phyloP scores from a whole-genome alignment of 352 stramenopile species.

The Globisporangium alternatum region DNA sequence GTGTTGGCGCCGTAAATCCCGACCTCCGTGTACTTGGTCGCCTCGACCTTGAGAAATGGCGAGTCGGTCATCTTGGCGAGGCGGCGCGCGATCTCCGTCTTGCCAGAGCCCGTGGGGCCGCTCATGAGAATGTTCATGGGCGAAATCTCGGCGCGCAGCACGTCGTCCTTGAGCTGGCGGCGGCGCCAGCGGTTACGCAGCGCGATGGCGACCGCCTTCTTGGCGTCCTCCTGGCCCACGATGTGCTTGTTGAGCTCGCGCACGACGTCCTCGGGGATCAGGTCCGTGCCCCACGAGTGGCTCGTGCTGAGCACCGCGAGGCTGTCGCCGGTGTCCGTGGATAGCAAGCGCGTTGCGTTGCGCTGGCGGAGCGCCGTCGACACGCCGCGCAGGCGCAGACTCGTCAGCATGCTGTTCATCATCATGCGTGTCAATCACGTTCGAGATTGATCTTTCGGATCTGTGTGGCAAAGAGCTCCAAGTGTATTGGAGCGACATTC shows the following conservation, averaged over 20 bases:
- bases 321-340: neutral
- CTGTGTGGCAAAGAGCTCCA: neutral
- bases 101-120: constrained; percentile 96
- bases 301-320: constrained; percentile 11
- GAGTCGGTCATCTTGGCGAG: constrained; percentile 97
- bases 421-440: constrained; percentile 6
- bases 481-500: neutral
- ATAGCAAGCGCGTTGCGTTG: constrained; percentile 1
- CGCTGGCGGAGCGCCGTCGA: neutral
- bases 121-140: constrained; percentile 99
- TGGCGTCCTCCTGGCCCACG: constrained; percentile 95
- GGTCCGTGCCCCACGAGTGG: constrained; percentile 31
- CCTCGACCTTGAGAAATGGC: constrained; percentile 98
- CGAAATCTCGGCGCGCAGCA: constrained; percentile 86
- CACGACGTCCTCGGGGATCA: constrained; percentile 92
- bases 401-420: neutral
- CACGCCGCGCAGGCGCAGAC: neutral
- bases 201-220: constrained; percentile 97
- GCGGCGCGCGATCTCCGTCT: constrained; percentile 98
- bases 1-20: constrained; percentile 98
- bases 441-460: constrained; percentile 8
- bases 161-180: constrained; percentile 89
- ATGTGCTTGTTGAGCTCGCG: constrained; percentile 95
- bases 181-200: constrained; percentile 98
- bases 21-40: constrained; percentile 99